Evolutionary conservation across 495 filamentous ascomycete species (phyloP).

Genomic region (Penicillium pancosmium): DNA sequence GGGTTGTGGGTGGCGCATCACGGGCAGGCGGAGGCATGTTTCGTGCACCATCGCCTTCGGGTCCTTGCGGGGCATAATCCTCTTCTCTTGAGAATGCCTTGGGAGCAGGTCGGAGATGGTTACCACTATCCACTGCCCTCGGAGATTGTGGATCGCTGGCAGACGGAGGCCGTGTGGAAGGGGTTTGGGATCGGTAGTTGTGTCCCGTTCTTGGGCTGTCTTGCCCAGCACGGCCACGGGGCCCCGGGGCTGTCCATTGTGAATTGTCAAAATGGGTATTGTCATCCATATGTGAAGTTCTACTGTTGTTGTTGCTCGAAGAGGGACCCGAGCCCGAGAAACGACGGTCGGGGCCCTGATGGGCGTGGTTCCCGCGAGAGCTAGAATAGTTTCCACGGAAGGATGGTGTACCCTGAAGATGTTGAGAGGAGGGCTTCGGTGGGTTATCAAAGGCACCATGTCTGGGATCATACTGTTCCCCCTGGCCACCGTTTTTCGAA

Average conservation of each 20-base stretch:
- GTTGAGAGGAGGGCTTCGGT: conserved; percentile 51
- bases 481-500: conserved; percentile 43
- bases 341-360: conserved; percentile 50
- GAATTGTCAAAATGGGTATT: conserved; percentile 58
- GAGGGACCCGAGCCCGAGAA: conserved; percentile 39
- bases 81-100: conserved; percentile 66
- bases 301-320: conserved; percentile 23
- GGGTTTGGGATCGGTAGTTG: conserved; percentile 29
- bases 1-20: conserved; percentile 51
- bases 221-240: conserved; percentile 34
- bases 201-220: conserved; percentile 36
- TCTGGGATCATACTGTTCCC: conserved; percentile 52
- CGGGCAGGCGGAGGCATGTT: conserved; percentile 54
- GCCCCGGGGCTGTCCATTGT: conserved; percentile 59
- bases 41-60: conserved; percentile 31
- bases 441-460: conserved; percentile 55
- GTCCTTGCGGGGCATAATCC: conserved; percentile 43
- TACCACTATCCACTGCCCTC: conserved; percentile 56
- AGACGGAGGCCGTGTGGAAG: conserved; percentile 30
- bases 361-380: conserved; percentile 57
- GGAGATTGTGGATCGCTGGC: conserved; percentile 38
- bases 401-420: conserved; percentile 46
- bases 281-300: conserved; percentile 30
- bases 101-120: conserved; percentile 61
- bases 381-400: conserved; percentile 59